phyloP scores from a whole-genome alignment of 2,329 filamentous ascomycete genomes.

The Fusarium sp. region DNA sequence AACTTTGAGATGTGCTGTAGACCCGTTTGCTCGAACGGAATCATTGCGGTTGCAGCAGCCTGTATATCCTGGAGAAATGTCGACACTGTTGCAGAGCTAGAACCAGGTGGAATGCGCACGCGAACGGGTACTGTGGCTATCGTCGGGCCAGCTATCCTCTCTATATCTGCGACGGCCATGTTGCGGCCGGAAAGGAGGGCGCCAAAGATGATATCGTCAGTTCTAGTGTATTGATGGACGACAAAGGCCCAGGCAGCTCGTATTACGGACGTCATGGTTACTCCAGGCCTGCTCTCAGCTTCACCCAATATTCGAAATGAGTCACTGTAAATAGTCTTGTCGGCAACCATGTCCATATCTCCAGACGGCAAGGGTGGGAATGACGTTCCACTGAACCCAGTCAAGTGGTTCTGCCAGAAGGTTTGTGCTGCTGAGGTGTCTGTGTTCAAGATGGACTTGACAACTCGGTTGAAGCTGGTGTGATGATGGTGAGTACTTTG shows the following conservation, averaged over 20 bases:
- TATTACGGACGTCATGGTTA: neutral
- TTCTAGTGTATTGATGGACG: neutral
- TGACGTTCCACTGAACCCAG: neutral
- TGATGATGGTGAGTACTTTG: neutral
- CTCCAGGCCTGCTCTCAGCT: neutral
- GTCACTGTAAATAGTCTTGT: neutral
- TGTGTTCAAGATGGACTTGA: neutral
- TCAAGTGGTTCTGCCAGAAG: neutral
- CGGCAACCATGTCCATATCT: neutral
- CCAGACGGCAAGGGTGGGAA: neutral
- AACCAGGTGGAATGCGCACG: neutral
- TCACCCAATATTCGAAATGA: neutral
- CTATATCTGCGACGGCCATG: neutral
- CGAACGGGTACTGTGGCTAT: conserved; percentile 48
- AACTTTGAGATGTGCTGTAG: conserved; percentile 30
- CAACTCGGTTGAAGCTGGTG: neutral
- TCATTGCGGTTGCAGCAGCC: conserved; percentile 21
- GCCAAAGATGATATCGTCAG: neutral
- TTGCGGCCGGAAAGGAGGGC: neutral
- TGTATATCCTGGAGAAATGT: conserved; percentile 51
- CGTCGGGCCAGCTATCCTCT: conserved; percentile 38
- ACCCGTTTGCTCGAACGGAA: conserved; percentile 30
- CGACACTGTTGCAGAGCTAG: neutral
- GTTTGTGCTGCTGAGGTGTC: neutral
- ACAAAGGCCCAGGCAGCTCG: neutral